Percentiles rank a stretch among this genome's conserved stretches.
phyloP scores from a whole-genome alignment of 164 flowering plant species.

The Tinospora cordifolia region DNA sequence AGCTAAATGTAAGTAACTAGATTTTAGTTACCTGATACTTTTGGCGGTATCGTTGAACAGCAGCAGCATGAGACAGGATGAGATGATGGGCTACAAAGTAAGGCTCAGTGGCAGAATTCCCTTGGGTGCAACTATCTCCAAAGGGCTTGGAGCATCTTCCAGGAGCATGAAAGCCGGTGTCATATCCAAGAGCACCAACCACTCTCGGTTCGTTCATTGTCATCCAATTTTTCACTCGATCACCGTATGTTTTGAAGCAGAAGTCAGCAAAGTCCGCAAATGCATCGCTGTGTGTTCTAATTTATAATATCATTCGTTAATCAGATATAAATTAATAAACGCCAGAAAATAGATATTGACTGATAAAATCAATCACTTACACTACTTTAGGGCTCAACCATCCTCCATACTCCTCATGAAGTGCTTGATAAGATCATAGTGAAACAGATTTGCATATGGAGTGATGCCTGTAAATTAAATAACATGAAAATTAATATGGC shows the following conservation, averaged over 20 bases:
- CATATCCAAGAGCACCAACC: slow-evolving; percentile 66
- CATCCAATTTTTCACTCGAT: slow-evolving; percentile 73
- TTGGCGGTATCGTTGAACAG: slow-evolving; percentile 52
- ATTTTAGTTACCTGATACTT: slow-evolving; percentile 34
- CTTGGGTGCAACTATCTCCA: slow-evolving; percentile 45
- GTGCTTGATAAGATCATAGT: slow-evolving; percentile 58
- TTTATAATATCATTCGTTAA: too few species aligned
- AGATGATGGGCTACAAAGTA: slow-evolving; percentile 59
- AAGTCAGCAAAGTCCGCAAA: slow-evolving; percentile 13
- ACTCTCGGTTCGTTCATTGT: slow-evolving; percentile 69
- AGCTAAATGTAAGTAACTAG: too few species aligned
- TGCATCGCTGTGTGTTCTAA: not conserved
- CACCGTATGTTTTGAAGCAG: slow-evolving; percentile 56
- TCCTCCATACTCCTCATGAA: slow-evolving; percentile 45
- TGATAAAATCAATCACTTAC: slow-evolving; percentile 38
- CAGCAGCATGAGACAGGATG: slow-evolving; percentile 53
- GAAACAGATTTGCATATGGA: slow-evolving; percentile 51
- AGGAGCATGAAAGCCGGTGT: slow-evolving; percentile 53
- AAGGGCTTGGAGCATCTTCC: slow-evolving; percentile 53
- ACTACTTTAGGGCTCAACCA: slow-evolving; percentile 36
- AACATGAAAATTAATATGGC: not conserved
- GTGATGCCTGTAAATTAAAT: slow-evolving; percentile 1
- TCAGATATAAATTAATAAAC: too few species aligned
- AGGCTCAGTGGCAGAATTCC: slow-evolving; percentile 65
- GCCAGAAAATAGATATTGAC: too few species aligned